Evolutionary conservation across 495 filamentous ascomycete species (phyloP).

Genomic region (Aspergillus mulundensis): DNA sequence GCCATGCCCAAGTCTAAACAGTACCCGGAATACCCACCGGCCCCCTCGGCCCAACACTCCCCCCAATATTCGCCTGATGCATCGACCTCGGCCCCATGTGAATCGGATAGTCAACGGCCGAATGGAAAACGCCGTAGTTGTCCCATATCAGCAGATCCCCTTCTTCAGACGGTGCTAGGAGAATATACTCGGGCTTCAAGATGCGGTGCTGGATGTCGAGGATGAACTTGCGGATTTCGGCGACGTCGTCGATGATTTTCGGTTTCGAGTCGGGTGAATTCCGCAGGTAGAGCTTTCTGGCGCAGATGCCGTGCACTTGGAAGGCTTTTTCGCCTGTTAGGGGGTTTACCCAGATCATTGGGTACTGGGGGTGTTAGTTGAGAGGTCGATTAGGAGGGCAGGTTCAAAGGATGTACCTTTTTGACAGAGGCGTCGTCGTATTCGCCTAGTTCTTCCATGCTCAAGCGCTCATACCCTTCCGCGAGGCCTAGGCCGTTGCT

Average conservation of each 20-base stretch:
- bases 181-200: conserved; percentile 7
- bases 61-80: conserved; percentile 10
- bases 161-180: conserved; percentile 2
- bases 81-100: conserved; percentile 4
- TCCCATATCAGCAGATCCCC: conserved; percentile 10
- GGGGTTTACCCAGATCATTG: conserved; percentile 8
- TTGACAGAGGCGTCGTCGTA: conserved; percentile 1
- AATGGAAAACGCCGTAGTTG: conserved; percentile 10
- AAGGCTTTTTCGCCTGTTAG: conserved; percentile 6
- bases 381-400: not conserved
- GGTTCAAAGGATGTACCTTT: not conserved
- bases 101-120: conserved; percentile 6
- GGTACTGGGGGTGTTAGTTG: not conserved
- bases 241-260: not conserved
- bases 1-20: too few relatives aligned
- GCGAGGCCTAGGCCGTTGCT: not conserved
- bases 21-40: too few relatives aligned
- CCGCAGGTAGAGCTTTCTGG: not conserved
- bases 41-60: conserved; percentile 1
- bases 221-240: conserved; percentile 1
- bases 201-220: conserved; percentile 6
- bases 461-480: not conserved
- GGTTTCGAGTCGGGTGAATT: not conserved
- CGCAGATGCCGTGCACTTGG: conserved; percentile 3
- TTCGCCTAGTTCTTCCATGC: conserved; percentile 6